Conservation (phyloP, 768 basidiomycete genomes). For the Sutorius australiensis region DNA sequence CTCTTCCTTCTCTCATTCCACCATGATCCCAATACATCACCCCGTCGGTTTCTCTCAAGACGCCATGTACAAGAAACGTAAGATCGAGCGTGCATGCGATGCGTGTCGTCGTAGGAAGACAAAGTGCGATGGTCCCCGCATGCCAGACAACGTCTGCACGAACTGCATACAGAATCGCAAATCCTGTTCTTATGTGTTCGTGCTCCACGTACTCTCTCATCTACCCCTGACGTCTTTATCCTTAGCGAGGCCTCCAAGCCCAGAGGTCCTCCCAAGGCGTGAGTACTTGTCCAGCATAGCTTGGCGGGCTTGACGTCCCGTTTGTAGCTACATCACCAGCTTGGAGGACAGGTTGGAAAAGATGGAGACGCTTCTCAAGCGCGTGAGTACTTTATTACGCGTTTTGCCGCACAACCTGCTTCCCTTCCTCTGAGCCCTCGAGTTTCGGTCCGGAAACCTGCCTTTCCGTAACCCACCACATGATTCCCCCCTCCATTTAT, state of each 20-base stretch:
- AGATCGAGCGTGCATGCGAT: constrained; percentile 57
- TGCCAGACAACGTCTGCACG: constrained; percentile 49
- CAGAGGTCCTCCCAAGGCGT: constrained; percentile 68
- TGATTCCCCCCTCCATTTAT: background rate
- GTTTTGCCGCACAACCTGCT: background rate
- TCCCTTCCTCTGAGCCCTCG: background rate
- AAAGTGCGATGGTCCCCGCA: constrained; percentile 57
- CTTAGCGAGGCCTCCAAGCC: constrained; percentile 60
- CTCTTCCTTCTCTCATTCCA: constrained; percentile 4
- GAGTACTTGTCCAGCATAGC: constrained; percentile 23
- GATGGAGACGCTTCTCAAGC: constrained; percentile 50
- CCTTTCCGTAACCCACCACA: background rate
- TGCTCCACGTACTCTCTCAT: constrained; percentile 3
- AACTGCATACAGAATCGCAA: constrained; percentile 52
- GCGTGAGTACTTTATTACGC: constrained; percentile 35
- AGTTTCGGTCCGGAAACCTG: background rate
- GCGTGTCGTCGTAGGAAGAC: constrained; percentile 56
- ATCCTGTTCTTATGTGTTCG: constrained; percentile 59
- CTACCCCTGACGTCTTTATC: constrained; percentile 3
- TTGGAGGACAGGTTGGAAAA: constrained; percentile 59
- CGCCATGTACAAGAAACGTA: constrained; percentile 38
- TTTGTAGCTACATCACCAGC: constrained; percentile 49
- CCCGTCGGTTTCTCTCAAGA: constrained; percentile 5
- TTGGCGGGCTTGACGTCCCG: background rate
- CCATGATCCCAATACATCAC: constrained; percentile 15